Percentiles rank a stretch among this genome's conserved stretches.
phyloP scores from a whole-genome alignment of 2,329 filamentous ascomycete genomes.

The Pseudogymnoascus sp. region DNA sequence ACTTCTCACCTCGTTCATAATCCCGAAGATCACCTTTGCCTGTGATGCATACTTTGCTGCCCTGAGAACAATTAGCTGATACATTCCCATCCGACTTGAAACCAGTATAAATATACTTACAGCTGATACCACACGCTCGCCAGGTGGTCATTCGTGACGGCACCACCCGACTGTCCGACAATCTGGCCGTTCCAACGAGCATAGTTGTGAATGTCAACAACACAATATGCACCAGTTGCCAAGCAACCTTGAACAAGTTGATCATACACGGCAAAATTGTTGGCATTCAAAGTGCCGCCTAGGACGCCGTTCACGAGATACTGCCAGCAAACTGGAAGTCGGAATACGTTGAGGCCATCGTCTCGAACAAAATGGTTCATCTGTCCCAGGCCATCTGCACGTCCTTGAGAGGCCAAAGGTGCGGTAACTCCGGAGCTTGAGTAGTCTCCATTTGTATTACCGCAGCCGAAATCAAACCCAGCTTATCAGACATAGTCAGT shows the following conservation, averaged over 20 bases:
- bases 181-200: slow-evolving; percentile 53
- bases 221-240: slow-evolving; percentile 46
- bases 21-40: slow-evolving; percentile 49
- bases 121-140: slow-evolving; percentile 49
- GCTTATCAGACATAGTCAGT: slow-evolving; percentile 18
- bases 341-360: slow-evolving; percentile 47
- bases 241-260: slow-evolving; percentile 48
- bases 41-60: slow-evolving; percentile 47
- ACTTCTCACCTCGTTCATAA: slow-evolving; percentile 52
- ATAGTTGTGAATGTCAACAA: slow-evolving; percentile 51
- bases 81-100: not conserved
- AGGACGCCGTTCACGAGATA: slow-evolving; percentile 43
- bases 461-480: slow-evolving; percentile 40
- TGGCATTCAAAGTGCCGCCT: slow-evolving; percentile 40
- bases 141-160: slow-evolving; percentile 50
- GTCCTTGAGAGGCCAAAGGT: slow-evolving; percentile 15
- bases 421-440: slow-evolving; percentile 13
- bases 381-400: slow-evolving; percentile 20
- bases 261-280: slow-evolving; percentile 45
- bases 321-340: slow-evolving; percentile 52
- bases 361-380: slow-evolving; percentile 44
- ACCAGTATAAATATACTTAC: not conserved
- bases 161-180: slow-evolving; percentile 50
- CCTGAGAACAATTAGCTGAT: not conserved
- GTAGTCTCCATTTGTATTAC: slow-evolving; percentile 29